Conservation (phyloP, 805 yeast species). For the Saccharomycopsis guyanensis region DNA sequence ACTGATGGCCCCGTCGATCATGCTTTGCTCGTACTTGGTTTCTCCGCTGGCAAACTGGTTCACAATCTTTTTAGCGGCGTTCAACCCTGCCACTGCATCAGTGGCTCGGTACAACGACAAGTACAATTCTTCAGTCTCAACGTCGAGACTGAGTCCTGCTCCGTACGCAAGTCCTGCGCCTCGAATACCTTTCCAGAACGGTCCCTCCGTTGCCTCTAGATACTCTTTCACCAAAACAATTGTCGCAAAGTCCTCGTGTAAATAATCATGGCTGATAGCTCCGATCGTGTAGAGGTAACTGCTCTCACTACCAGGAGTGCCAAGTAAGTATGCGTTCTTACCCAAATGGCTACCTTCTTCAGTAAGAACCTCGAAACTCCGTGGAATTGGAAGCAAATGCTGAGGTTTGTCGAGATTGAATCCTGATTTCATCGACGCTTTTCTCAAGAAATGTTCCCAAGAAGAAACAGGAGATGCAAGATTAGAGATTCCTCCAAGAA, state of each 20-base stretch:
- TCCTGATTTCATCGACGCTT: not conserved
- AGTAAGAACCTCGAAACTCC: constrained; percentile 15
- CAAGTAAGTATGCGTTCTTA: constrained; percentile 41
- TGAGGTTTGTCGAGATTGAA: not conserved
- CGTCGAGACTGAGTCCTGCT: constrained; percentile 49
- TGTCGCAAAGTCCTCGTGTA: constrained; percentile 40
- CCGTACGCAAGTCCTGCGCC: constrained; percentile 95
- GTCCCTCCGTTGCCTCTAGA: constrained; percentile 87
- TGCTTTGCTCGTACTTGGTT: constrained; percentile 44
- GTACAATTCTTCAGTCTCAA: constrained; percentile 60
- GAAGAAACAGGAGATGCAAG: constrained; percentile 48
- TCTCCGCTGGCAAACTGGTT: constrained; percentile 49
- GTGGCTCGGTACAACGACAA: constrained; percentile 76
- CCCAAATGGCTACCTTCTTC: constrained; percentile 40
- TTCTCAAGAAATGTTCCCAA: constrained; percentile 36
- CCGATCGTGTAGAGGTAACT: constrained; percentile 30
- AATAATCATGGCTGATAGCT: constrained; percentile 29
- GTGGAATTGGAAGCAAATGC: constrained; percentile 4
- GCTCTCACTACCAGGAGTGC: constrained; percentile 62
- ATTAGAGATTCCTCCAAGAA: constrained; percentile 58
- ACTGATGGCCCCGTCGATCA: constrained; percentile 68
- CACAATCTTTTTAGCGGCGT: constrained; percentile 59
- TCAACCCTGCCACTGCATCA: constrained; percentile 58
- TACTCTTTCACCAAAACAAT: constrained; percentile 24
- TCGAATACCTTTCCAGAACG: constrained; percentile 92